A percentile compares a stretch with the other conserved stretches of the same genome.
Evolutionary conservation across 148 eudicot species (phyloP).

Genomic region (Fallopia convolvulus): DNA sequence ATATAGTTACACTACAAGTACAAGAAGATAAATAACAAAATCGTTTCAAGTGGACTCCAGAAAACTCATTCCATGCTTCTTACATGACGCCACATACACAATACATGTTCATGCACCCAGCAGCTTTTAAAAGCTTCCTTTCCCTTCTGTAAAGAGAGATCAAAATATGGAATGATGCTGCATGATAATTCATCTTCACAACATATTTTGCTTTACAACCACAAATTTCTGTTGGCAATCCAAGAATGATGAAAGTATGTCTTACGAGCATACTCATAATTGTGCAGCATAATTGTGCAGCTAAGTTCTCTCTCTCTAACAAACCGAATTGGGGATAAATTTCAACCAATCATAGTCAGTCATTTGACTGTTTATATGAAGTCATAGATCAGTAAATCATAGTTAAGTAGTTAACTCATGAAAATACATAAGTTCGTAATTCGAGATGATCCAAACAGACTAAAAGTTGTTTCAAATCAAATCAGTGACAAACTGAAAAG

Average conservation of each 20-base stretch:
- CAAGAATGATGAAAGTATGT: not conserved
- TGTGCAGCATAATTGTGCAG: not conserved
- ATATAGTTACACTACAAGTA: conserved; percentile 61
- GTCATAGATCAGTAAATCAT: not conserved
- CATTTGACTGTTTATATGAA: not conserved
- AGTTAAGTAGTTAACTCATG: not conserved
- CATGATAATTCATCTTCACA: not conserved
- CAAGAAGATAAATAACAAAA: not conserved
- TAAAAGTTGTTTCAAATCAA: not conserved
- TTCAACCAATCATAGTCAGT: not conserved
- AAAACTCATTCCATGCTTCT: conserved; percentile 6
- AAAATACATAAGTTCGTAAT: not conserved
- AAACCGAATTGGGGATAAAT: not conserved
- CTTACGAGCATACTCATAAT: not conserved
- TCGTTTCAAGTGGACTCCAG: not conserved
- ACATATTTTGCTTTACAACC: not conserved
- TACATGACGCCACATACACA: not conserved
- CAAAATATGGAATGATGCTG: not conserved
- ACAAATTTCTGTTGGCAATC: not conserved
- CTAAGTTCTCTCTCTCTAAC: not conserved
- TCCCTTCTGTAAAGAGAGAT: not conserved
- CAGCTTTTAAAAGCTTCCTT: not conserved
- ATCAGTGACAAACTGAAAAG: not conserved
- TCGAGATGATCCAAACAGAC: not conserved
- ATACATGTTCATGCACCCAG: not conserved